Evolutionary conservation across 164 flowering plant genomes (phyloP).

Genomic region (Tetrastigma voinierianum): DNA sequence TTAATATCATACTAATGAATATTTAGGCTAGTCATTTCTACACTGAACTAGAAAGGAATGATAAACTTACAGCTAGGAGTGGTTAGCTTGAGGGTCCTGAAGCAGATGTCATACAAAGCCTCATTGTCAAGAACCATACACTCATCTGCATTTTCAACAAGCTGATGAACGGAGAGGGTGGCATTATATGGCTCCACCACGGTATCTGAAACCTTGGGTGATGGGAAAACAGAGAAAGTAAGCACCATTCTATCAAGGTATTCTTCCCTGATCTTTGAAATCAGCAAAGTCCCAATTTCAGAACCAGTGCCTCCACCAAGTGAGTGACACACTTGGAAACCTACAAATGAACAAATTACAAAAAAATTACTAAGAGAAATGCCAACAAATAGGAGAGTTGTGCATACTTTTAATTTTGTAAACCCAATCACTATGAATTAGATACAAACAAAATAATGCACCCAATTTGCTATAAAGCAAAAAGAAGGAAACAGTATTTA

Average conservation of each 20-base stretch:
- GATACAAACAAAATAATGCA: too few species aligned
- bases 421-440: too few species aligned
- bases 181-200: slow-evolving; percentile 29
- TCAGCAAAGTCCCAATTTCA: slow-evolving; percentile 29
- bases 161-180: slow-evolving; percentile 23
- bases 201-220: slow-evolving; percentile 30
- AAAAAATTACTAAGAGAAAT: not conserved
- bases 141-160: slow-evolving; percentile 26
- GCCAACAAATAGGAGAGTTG: not conserved
- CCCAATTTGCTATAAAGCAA: too few species aligned
- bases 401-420: too few species aligned
- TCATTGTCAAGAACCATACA: slow-evolving; percentile 21
- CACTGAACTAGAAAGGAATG: not conserved
- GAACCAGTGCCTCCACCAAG: slow-evolving; percentile 36
- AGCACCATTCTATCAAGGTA: slow-evolving; percentile 34
- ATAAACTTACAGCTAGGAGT: slow-evolving; percentile 17
- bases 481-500: too few species aligned
- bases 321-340: slow-evolving; percentile 33
- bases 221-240: slow-evolving; percentile 35
- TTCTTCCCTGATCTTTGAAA: slow-evolving; percentile 32
- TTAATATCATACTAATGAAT: not conserved
- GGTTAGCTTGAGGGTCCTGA: slow-evolving; percentile 18
- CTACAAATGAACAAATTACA: slow-evolving; percentile 6
- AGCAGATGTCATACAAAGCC: slow-evolving; percentile 17
- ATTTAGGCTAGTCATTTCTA: too few species aligned